Conservation (phyloP, 1,284 basidiomycete genomes). For the Pseudozyma sp. region DNA sequence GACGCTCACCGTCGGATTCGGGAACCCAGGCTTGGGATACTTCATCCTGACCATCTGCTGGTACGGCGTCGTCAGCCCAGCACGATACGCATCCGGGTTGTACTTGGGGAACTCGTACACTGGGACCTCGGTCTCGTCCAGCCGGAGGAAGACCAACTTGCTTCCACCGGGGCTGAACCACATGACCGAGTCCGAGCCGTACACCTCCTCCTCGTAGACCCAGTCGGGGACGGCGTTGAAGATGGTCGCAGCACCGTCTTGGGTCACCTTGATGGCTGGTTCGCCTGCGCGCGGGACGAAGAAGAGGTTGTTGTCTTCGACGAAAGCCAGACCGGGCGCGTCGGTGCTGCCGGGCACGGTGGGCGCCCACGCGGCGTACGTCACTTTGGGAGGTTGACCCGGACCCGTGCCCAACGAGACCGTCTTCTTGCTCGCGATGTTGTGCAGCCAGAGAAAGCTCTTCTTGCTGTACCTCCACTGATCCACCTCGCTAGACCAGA, state of each 20-base stretch:
- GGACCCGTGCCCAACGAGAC: slow-evolving; percentile 70
- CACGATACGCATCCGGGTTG: slow-evolving; percentile 72
- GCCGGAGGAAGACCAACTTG: slow-evolving; percentile 83
- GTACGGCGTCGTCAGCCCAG: slow-evolving; percentile 57
- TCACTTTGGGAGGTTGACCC: slow-evolving; percentile 27
- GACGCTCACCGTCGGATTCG: slow-evolving; percentile 86
- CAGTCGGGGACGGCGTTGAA: slow-evolving; percentile 97
- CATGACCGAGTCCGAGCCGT: slow-evolving; percentile 78
- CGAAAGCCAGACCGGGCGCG: slow-evolving; percentile 44
- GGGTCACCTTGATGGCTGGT: slow-evolving; percentile 81
- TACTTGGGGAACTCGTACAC: slow-evolving; percentile 90
- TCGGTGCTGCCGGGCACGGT: slow-evolving; percentile 3
- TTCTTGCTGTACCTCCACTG: slow-evolving; percentile 93
- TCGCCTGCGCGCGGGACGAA: slow-evolving; percentile 27
- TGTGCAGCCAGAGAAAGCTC: slow-evolving; percentile 88
- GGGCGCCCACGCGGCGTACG: slow-evolving; percentile 46
- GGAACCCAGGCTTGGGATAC: slow-evolving; percentile 80
- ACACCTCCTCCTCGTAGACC: slow-evolving; percentile 73
- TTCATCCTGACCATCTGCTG: slow-evolving; percentile 55
- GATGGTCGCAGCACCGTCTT: slow-evolving; percentile 81
- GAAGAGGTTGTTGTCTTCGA: slow-evolving; percentile 59
- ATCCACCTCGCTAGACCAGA: slow-evolving; percentile 69
- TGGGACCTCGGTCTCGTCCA: slow-evolving; percentile 88
- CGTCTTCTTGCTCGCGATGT: slow-evolving; percentile 76
- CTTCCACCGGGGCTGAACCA: slow-evolving; percentile 91